Evolutionary conservation across 192 early-diverging fungal species (phyloP), one percentile per base, ranked within the genome.

Genomic region (Coemansia sp.): DNA sequence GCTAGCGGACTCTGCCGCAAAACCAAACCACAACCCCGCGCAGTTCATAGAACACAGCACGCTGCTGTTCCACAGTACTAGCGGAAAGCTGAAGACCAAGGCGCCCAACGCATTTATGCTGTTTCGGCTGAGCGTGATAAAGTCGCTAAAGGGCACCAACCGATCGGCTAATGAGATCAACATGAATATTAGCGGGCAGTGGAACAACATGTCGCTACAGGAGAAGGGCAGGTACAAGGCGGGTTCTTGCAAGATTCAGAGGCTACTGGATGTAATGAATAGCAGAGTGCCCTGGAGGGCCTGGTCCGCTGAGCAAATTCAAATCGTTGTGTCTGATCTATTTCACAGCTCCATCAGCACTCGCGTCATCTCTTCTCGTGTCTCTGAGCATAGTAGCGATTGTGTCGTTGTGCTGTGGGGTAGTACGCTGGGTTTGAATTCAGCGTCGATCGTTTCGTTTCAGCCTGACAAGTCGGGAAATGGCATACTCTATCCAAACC

Each of bases 61-160:
- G 47, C 22, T 46, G 3, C 15, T 76, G 14, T 62, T 40, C 36
- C 15, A 58, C 20, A 76, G 61, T 19, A 5, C 3, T 0, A 65
- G 40, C 20, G 39, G 62, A 1, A 62, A 59, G 11, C 38, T 46
- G 31, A 65, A 70, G 32, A 65, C 46, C 5, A 45, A 39, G 35
- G 68, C 68, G 1, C 68, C 64, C 25, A 76, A 76, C 42, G 25
- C 74, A 14, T 76, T 57, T 49, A 76, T 76, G 74, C 42, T 76
- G 14, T 76, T 46, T 24, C 57, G 68, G 1, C 32, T 70, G 9
- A 37, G 43, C 20, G 41, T 60, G 25, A 64, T 76, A 12, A 71
- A 71, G 38, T 17, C 38, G 6, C 31, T 66, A 24, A 76, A 76
- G 60, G 60, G 60, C 39, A 64, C 49, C 0, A 12, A 53, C 14